These are phyloP conservation scores for Erucastrum elatum DNA, from an alignment of 345 rosid species.

Conservation along the genomic window DNA sequence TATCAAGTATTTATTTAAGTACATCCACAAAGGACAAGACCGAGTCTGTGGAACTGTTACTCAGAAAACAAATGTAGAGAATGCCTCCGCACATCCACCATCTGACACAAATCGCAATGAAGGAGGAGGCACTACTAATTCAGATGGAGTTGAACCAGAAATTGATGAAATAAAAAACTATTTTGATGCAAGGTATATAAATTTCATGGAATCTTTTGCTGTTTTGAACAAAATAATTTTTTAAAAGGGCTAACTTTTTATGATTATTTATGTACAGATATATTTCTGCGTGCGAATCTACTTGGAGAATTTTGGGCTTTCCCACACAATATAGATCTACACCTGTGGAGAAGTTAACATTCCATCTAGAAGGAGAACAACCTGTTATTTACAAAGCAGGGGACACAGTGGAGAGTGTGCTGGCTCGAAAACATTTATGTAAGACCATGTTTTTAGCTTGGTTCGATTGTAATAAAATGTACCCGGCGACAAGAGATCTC, in stretches of 20 bases:
- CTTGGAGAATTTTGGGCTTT: not conserved
- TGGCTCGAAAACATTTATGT: not conserved
- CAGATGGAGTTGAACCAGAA: not conserved
- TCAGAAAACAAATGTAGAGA: no score
- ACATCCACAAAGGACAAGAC: no score
- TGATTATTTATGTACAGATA: not conserved
- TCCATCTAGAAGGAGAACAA: not conserved
- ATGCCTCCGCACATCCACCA: no score
- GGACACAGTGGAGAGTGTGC: not conserved
- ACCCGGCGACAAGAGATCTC: not conserved
- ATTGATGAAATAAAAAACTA: not conserved
- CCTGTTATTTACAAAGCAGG: not conserved
- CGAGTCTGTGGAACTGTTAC: no score
- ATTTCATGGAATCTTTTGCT: no score
- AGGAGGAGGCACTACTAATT: no score
- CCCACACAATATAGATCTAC: not conserved
- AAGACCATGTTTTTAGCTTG: not conserved
- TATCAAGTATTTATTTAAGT: no score
- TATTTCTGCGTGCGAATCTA: not conserved
- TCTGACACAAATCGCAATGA: no score
- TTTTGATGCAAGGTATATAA: not conserved
- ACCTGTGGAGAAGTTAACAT: not conserved
- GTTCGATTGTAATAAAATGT: not conserved
- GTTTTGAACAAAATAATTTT: no score
- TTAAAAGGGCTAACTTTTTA: no score